Conservation (phyloP, 495 filamentous ascomycete genomes). For the Beverwykella pulmonaria region DNA sequence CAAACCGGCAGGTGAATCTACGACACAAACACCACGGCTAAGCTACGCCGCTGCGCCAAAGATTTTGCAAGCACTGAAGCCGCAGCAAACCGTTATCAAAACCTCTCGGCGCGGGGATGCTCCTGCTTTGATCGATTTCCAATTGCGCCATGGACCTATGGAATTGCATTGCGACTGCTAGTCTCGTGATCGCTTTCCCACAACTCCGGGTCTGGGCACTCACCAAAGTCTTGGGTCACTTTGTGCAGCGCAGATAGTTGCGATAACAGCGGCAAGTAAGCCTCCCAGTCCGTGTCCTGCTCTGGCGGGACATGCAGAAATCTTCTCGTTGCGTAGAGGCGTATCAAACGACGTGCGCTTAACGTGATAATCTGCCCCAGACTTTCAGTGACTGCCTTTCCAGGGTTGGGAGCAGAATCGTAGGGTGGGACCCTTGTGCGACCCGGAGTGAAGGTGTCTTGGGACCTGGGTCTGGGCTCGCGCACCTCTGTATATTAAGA, state of each 20-base stretch:
- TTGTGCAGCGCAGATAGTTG: background rate
- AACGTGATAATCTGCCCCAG: background rate
- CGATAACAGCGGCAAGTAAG: background rate
- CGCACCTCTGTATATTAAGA: background rate
- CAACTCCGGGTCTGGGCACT: background rate
- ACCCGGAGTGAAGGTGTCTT: background rate
- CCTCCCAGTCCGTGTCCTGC: background rate
- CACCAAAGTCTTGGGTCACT: background rate
- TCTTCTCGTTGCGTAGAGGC: background rate
- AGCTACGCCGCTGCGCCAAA: background rate
- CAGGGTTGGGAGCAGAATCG: background rate
- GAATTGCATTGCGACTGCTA: background rate
- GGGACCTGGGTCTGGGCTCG: background rate
- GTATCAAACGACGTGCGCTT: background rate
- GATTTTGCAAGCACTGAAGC: background rate
- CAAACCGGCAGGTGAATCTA: background rate
- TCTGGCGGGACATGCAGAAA: background rate
- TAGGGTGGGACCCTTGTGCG: background rate
- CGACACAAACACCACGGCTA: background rate
- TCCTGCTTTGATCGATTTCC: background rate
- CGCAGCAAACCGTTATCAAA: background rate
- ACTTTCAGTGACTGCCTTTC: background rate
- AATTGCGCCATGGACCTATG: background rate
- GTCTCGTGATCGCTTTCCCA: background rate
- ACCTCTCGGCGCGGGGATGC: slow-evolving; percentile 1